Conservation (phyloP, 331 rosid genomes). For the Cydonia oblonga region DNA sequence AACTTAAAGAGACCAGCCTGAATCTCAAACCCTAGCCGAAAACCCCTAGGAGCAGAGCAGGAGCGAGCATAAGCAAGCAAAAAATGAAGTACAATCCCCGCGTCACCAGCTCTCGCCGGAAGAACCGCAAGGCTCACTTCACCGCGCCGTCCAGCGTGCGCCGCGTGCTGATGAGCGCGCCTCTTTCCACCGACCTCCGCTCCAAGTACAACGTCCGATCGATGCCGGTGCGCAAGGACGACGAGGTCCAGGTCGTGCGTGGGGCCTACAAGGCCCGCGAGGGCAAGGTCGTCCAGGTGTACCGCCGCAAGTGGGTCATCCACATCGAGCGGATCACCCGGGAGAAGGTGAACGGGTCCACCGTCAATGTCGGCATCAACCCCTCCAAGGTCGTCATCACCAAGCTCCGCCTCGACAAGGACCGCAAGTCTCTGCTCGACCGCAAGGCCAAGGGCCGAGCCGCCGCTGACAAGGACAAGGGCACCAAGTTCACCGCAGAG, state of each 20-base stretch:
- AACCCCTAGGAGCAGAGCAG: not conserved
- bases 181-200: not conserved
- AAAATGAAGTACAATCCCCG: not conserved
- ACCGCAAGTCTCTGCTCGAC: not conserved
- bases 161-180: not conserved
- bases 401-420: not conserved
- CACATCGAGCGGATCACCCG: not conserved
- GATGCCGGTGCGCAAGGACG: not conserved
- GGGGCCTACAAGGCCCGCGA: not conserved
- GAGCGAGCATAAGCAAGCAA: not conserved
- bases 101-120: not conserved
- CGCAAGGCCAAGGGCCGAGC: not conserved
- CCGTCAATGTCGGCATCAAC: not conserved
- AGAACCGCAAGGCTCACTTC: not conserved
- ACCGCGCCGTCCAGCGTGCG: not conserved
- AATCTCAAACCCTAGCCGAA: not conserved
- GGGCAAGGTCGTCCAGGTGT: not conserved
- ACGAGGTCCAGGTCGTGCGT: not conserved
- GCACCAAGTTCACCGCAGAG: not conserved
- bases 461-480: not conserved
- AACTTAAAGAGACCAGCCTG: not conserved
- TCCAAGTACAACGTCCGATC: not conserved
- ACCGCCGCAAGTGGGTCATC: not conserved
- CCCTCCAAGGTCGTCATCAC: not conserved
- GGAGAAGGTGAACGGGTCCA: not conserved